phyloP scores from a whole-genome alignment of 2,329 filamentous ascomycete genomes.

The Botrytis squamosa region DNA sequence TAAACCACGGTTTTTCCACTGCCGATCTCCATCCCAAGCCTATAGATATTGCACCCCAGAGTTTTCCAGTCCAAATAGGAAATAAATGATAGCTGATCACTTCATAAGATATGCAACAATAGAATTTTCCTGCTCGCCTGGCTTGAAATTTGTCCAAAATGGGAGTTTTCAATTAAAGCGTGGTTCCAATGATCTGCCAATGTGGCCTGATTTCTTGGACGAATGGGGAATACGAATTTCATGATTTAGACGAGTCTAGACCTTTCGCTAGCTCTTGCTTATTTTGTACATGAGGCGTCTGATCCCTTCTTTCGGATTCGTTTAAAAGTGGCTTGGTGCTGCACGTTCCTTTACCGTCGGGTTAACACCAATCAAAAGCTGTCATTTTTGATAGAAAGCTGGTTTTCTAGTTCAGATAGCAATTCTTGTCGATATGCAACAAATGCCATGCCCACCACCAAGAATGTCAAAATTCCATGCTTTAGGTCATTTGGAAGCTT shows the following conservation, averaged over 20 bases:
- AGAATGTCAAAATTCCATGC: neutral
- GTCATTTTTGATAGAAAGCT: neutral
- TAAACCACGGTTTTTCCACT: neutral
- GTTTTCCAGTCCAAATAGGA: neutral
- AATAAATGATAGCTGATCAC: neutral
- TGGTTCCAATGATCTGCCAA: constrained; percentile 15
- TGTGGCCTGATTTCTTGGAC: constrained; percentile 17
- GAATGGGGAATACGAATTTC: constrained; percentile 12
- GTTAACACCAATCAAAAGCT: neutral
- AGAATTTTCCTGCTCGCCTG: neutral
- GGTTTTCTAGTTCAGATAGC: neutral
- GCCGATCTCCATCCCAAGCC: neutral
- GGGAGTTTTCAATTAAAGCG: constrained; percentile 11
- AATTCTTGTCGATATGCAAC: neutral
- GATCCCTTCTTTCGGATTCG: constrained; percentile 7
- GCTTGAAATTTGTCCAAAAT: neutral
- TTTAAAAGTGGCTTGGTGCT: constrained; percentile 2
- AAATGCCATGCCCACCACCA: neutral
- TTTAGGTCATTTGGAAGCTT: neutral
- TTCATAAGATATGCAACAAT: constrained; percentile 5
- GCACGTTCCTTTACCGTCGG: neutral
- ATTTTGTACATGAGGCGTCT: neutral
- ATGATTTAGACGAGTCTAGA: constrained; percentile 20
- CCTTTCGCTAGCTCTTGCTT: constrained; percentile 10
- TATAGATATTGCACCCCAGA: neutral